These are phyloP conservation scores for Aspergillus viridinutans DNA, from an alignment of 2,329 filamentous ascomycete genomes.

Conservation along the genomic window DNA sequence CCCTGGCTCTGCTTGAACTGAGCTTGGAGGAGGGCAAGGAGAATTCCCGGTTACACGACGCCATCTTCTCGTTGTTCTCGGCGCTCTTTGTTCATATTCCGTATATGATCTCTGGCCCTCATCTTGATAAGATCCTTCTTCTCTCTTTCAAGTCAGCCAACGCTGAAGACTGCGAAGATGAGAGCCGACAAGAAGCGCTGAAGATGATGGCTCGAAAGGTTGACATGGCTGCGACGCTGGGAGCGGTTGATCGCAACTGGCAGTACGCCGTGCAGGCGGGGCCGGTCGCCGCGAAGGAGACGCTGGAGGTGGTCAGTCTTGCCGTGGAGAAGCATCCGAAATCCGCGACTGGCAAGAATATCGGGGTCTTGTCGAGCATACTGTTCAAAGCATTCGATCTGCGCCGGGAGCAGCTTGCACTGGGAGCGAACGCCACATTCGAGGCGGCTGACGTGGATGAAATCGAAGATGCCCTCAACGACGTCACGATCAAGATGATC, in stretches of 20 bases:
- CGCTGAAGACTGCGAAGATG: conserved; percentile 57
- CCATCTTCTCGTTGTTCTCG: conserved; percentile 73
- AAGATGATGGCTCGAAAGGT: conserved; percentile 72
- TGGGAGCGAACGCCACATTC: conserved; percentile 31
- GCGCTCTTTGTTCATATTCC: conserved; percentile 78
- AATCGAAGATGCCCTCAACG: conserved; percentile 63
- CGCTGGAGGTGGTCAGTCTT: conserved; percentile 64
- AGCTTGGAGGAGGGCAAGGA: conserved; percentile 54
- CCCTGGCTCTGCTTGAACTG: conserved; percentile 65
- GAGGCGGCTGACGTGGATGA: conserved; percentile 48
- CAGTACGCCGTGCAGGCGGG: conserved; percentile 58
- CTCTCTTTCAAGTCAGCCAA: conserved; percentile 70
- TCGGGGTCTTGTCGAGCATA: conserved; percentile 61
- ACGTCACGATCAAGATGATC: conserved; percentile 79
- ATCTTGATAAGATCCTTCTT: conserved; percentile 67
- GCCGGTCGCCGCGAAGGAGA: conserved; percentile 62
- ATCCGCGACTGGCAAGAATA: conserved; percentile 70
- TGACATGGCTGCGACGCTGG: conserved; percentile 71
- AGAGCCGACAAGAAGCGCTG: conserved; percentile 65
- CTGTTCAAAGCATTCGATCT: conserved; percentile 52
- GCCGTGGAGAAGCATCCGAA: conserved; percentile 77
- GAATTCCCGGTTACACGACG: conserved; percentile 69
- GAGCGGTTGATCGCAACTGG: conserved; percentile 71
- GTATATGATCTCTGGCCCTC: conserved; percentile 77
- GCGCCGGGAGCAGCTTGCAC: conserved; percentile 37